These are phyloP conservation scores for Amanita inopinata DNA, from an alignment of 768 basidiomycete genomes.

Conservation along the genomic window DNA sequence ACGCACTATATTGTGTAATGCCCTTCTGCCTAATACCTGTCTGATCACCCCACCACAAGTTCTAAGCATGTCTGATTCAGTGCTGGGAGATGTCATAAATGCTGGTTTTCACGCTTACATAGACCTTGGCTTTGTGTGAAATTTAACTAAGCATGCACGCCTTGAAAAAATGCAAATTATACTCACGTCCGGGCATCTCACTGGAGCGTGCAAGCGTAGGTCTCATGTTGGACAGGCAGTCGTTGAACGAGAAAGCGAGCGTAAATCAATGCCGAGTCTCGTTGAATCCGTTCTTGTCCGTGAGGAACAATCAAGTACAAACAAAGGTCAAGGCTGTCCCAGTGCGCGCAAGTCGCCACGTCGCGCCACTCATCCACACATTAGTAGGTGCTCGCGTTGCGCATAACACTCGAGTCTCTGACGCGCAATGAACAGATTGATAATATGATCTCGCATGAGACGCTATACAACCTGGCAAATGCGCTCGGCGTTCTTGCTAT, in stretches of 20 bases:
- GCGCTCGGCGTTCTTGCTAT: constrained; percentile 78
- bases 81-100: neutral
- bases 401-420: neutral
- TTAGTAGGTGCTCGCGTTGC: neutral
- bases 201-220: constrained; percentile 47
- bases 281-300: constrained; percentile 27
- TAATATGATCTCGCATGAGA: constrained; percentile 72
- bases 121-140: constrained; percentile 54
- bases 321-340: too few species aligned
- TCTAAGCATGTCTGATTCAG: constrained; percentile 31
- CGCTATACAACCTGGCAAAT: constrained; percentile 77
- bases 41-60: constrained; percentile 85
- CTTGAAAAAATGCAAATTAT: neutral
- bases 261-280: constrained; percentile 5
- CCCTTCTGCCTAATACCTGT: constrained; percentile 61
- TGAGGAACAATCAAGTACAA: constrained; percentile 21
- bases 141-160: constrained; percentile 3
- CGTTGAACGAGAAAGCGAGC: constrained; percentile 13
- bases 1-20: constrained; percentile 74
- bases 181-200: constrained; percentile 83
- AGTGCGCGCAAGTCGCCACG: neutral
- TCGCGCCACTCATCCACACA: neutral
- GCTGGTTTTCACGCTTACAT: constrained; percentile 42
- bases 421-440: too few species aligned
- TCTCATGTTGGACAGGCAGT: constrained; percentile 40